Evolutionary conservation across 371 early-diverging fungal genomes (phyloP), one percentile per base, ranked within the genome.

Genomic region (Coemansia sp.): DNA sequence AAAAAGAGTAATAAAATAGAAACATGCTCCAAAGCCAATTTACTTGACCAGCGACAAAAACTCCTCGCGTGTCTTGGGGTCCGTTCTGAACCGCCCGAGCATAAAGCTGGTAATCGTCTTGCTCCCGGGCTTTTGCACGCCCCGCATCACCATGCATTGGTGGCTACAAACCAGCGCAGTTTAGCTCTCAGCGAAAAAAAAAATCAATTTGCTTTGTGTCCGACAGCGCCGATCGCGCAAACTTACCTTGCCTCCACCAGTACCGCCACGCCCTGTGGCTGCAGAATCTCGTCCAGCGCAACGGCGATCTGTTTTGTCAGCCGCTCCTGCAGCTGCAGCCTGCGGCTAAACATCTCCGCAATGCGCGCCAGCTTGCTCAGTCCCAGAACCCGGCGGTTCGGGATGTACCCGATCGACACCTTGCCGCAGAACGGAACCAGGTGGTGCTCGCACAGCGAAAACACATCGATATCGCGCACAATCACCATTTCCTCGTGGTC

Each of bases 401-500:
- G 97, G 62, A 99, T 92, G 79, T 99, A 99, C 10, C 93, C 98
- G 64, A 99, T 97, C 62, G 87, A 85, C 58, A 98, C 93, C 84
- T 93, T 97, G 62, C 98, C 97, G 60, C 88, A 87, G 67, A 99
- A 96, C 4, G 99, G 99, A 0, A 99, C 98, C 87, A 98, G 85
- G 70, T 99, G 99, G 79, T 99, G 99, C 79, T 99, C 99, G 80
- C 99, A 99, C 57, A 98, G 80, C 14, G 95, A 94, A 74, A 93
- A 95, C 2, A 97, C 86, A 63, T 93, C 92, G 62, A 98, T 95
- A 75, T 96, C 88, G 79, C 90, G 92, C 16, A 96, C 95, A 82
- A 98, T 90, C 30, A 95, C 98, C 97, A 97, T 96, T 71, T 98
- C 99, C 59, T 96, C 95, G 78, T 97, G 94, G 70, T 98, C 95